These are phyloP conservation scores for Crepidotus variabilis DNA, from an alignment of 768 basidiomycete genomes.

Conservation along the genomic window DNA sequence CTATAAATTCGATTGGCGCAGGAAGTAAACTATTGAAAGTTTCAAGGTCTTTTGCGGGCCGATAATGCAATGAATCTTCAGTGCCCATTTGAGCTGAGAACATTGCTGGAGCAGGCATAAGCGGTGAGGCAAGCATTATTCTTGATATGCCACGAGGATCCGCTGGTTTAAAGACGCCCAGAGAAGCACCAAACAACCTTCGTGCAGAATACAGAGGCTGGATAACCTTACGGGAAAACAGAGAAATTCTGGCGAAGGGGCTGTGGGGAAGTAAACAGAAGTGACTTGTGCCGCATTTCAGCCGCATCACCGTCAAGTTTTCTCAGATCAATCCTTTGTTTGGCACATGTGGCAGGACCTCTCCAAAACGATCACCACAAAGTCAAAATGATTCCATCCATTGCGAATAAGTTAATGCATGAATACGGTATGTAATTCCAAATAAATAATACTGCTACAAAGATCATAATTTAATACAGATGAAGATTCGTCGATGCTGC, in stretches of 20 bases:
- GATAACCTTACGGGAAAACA: neutral
- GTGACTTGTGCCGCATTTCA: neutral
- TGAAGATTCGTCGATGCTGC: too few relatives aligned
- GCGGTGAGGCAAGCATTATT: slow-evolving; percentile 67
- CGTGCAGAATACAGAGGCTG: neutral
- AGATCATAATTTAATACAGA: too few relatives aligned
- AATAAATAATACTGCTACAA: too few relatives aligned
- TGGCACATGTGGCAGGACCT: neutral
- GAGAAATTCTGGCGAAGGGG: neutral
- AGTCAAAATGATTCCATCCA: neutral
- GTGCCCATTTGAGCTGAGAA: slow-evolving; percentile 47
- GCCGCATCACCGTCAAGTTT: slow-evolving; percentile 9
- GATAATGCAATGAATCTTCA: slow-evolving; percentile 53
- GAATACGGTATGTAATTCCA: neutral
- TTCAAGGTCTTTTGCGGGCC: slow-evolving; percentile 68
- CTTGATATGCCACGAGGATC: slow-evolving; percentile 11
- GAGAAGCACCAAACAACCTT: neutral
- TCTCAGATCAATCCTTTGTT: neutral
- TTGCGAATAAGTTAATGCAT: neutral
- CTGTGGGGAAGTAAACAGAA: neutral
- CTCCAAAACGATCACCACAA: neutral
- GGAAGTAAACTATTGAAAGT: slow-evolving; percentile 76
- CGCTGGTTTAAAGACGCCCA: neutral
- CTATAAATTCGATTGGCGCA: slow-evolving; percentile 79
- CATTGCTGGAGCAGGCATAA: slow-evolving; percentile 45